Evolutionary conservation across 2,329 filamentous ascomycete genomes (phyloP), one percentile per base, ranked within the genome.

Genomic region (Paradendryphiella salina): DNA sequence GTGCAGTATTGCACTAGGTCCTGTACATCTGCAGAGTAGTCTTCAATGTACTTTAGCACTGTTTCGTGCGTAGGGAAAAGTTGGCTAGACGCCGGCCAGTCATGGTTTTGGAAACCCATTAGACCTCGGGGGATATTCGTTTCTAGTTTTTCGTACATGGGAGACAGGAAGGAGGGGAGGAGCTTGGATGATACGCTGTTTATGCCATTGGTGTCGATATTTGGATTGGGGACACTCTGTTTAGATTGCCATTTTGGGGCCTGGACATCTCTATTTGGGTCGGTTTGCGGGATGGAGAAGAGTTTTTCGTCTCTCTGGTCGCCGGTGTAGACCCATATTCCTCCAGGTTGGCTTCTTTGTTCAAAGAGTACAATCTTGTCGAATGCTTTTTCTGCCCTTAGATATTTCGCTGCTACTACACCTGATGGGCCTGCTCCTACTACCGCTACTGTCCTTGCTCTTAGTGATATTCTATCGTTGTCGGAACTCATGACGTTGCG

Each of bases 341-440:
- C 93, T 50, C 91, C 93, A 5, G 88, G 82, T 39, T 83, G 80
- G 36, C 80, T 77, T 59, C 90, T 85, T 73, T 96, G 90, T 73
- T 97, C 94, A 65, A 88, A 95, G 32, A 96, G 73, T 52, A 85
- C 82, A 52, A 97, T 85, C 23, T 78, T 81, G 10, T 84, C 75
- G 65, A 94, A 94, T 1, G 69, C 77, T 66, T 79, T 87, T 63
- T 88, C 90, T 0, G 87, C 89, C 9, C 82, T 70, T 14, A 96
- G 79, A 66, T 92, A 79, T 79, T 90, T 94, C 45, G 90, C 90
- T 18, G 87, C 85, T 20, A 87, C 83, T 3, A 96, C 78, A 4
- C 93, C 92, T 56, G 83, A 83, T 0, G 92, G 89, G 0, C 92
- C 92, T 8, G 88, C 91, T 17, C 92, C 92, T 59, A 96, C 84